Base-by-base conservation (phyloP, 805 yeast species). In the Myxozyma mucilagina region DNA sequence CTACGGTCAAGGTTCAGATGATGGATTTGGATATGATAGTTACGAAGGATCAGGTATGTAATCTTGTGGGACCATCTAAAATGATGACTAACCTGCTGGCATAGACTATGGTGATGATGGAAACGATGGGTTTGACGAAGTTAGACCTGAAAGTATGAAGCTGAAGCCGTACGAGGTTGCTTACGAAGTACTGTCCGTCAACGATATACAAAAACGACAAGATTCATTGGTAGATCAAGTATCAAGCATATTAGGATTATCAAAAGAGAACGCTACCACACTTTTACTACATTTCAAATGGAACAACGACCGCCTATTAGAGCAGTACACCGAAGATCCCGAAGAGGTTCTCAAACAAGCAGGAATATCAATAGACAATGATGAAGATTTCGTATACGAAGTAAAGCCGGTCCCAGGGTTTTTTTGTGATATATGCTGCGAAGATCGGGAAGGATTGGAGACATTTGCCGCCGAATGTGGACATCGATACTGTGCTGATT, bases 341-440 rank as follows among this genome's bases (percentile, higher is more conserved):
- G 74, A 71, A 11, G 68, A 68, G 2, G 72, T 82, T 7, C 65
- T 74, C 11, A 50, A 61, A 1, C 71, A 69, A 13, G 76, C 74
- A 4, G 81, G 82, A 7, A 52, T 79, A 29, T 24, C 56, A 2
- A 48, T 57, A 34, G 55, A 43, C 42, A 53, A 57, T 45, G 64
- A 43, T 38, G 13, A 31, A 20, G 42, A 43, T 24, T 66, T 70
- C 49, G 68, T 63, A 13, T 63, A 68, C 38, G 63, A 53, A 42
- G 49, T 57, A 29, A 59, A 58, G 45, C 68, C 74, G 0, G 70
- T 71, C 2, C 67, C 53, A 3, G 73, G 69, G 11, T 82, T 78
- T 64, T 63, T 71, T 32, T 90, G 97, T 71, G 68, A 73, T 14
- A 85, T 92, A n/a, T 92, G 97, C 73, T 89, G 90, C 71, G 87